These are phyloP conservation scores for Ceratocystis alfenasii DNA, from an alignment of 2,329 filamentous ascomycete genomes.

Conservation along the genomic window DNA sequence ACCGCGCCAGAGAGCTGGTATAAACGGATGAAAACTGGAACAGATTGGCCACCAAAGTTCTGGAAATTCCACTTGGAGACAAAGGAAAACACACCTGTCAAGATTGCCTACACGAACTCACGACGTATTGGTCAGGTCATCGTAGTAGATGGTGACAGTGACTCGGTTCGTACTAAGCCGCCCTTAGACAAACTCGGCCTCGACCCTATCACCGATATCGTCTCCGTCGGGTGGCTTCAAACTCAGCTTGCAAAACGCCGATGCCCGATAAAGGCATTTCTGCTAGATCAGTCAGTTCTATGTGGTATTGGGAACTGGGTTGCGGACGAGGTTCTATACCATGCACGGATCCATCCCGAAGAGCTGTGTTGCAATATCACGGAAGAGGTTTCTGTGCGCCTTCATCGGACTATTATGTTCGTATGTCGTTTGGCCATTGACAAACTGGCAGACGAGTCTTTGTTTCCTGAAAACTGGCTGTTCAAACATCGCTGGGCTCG, in stretches of 20 bases:
- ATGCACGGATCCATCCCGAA: constrained; percentile 80
- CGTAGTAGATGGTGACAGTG: constrained; percentile 66
- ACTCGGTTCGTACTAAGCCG: constrained; percentile 60
- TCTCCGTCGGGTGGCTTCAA: constrained; percentile 66
- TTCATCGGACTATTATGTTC: constrained; percentile 62
- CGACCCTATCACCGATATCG: constrained; percentile 71
- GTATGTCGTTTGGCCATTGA: constrained; percentile 73
- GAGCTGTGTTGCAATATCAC: constrained; percentile 78
- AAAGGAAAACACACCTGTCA: constrained; percentile 38
- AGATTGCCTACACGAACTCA: constrained; percentile 73
- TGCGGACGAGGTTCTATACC: constrained; percentile 83
- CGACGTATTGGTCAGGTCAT: constrained; percentile 68
- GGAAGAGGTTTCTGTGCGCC: constrained; percentile 54
- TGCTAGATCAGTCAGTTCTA: constrained; percentile 78
- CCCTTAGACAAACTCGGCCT: constrained; percentile 88
- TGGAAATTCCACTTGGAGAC: constrained; percentile 76
- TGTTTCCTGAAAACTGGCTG: constrained; percentile 79
- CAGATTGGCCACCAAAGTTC: constrained; percentile 75
- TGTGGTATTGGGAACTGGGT: constrained; percentile 97
- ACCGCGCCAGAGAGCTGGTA: constrained; percentile 76
- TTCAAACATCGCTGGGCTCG: constrained; percentile 86
- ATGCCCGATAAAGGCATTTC: constrained; percentile 77
- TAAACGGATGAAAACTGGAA: constrained; percentile 51
- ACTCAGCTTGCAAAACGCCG: constrained; percentile 60
- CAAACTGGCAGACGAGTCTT: constrained; percentile 63